These are phyloP conservation scores for Digitaria exilis DNA, from an alignment of 202 grass and related monocot genomes.

Conservation along the genomic window DNA sequence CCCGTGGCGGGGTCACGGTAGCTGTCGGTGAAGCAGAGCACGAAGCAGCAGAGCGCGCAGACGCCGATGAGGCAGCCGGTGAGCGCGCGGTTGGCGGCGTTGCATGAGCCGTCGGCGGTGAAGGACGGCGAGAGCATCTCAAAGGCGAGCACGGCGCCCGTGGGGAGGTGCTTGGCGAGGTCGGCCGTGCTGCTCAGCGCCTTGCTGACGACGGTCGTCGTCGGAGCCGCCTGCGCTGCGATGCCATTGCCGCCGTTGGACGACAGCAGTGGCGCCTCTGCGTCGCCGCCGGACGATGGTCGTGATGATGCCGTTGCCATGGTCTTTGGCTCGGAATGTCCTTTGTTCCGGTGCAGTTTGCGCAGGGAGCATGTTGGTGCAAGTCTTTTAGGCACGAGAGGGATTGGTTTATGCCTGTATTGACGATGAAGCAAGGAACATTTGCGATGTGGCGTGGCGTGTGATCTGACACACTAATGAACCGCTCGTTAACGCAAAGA, in stretches of 20 bases:
- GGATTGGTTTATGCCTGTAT: slow-evolving; percentile 21
- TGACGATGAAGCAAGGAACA: slow-evolving; percentile 11
- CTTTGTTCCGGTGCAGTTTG: too few species aligned
- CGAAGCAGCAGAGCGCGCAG: slow-evolving; percentile 53
- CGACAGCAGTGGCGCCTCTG: slow-evolving; percentile 42
- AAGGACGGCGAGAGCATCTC: slow-evolving; percentile 70
- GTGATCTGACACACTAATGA: neutral
- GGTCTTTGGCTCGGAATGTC: too few species aligned
- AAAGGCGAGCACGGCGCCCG: slow-evolving; percentile 81
- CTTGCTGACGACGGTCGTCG: slow-evolving; percentile 24
- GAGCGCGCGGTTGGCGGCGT: slow-evolving; percentile 45
- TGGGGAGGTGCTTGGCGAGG: slow-evolving; percentile 81
- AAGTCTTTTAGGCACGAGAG: neutral
- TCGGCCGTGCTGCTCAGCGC: slow-evolving; percentile 64
- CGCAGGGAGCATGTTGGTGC: neutral
- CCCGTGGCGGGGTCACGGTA: slow-evolving; percentile 49
- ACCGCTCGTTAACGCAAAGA: neutral
- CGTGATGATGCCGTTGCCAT: slow-evolving; percentile 22
- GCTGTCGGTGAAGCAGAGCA: slow-evolving; percentile 83
- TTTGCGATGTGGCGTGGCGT: neutral
- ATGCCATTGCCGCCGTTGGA: neutral
- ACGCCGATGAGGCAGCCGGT: slow-evolving; percentile 55
- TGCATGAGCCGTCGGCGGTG: slow-evolving; percentile 62
- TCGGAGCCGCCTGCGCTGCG: too few species aligned
- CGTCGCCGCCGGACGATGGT: slow-evolving; percentile 23